Evolutionary conservation across 2,329 filamentous ascomycete genomes (phyloP).

Genomic region (Monilinia fructicola): DNA sequence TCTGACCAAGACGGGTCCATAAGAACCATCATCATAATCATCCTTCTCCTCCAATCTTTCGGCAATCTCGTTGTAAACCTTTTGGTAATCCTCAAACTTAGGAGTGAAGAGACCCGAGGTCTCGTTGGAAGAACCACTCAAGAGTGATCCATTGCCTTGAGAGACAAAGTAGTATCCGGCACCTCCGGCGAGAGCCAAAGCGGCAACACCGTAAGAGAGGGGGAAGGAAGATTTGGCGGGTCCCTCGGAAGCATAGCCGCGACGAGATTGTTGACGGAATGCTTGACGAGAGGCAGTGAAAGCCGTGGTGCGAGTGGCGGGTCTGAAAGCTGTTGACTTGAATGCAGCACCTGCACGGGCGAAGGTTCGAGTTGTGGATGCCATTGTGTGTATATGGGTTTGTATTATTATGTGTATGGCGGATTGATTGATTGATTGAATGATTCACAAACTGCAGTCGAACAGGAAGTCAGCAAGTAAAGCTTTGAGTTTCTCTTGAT

Average conservation of each 20-base stretch:
- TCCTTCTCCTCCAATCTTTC: slow-evolving; percentile 79
- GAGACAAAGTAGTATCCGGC: slow-evolving; percentile 67
- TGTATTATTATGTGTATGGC: slow-evolving; percentile 22
- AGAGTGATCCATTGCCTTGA: slow-evolving; percentile 48
- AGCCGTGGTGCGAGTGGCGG: slow-evolving; percentile 55
- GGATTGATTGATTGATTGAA: background rate
- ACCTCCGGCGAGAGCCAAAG: slow-evolving; percentile 59
- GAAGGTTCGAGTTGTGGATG: slow-evolving; percentile 41
- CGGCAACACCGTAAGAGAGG: slow-evolving; percentile 58
- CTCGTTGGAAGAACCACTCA: slow-evolving; percentile 43
- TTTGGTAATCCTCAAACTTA: slow-evolving; percentile 86
- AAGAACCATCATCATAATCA: slow-evolving; percentile 95
- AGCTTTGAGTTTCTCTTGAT: background rate
- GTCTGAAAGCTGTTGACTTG: slow-evolving; percentile 48
- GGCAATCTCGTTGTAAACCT: slow-evolving; percentile 88
- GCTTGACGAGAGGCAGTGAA: slow-evolving; percentile 63
- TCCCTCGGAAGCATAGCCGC: slow-evolving; percentile 72
- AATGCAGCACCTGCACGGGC: slow-evolving; percentile 42
- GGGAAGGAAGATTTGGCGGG: slow-evolving; percentile 58
- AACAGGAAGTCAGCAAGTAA: background rate
- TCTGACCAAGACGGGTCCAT: slow-evolving; percentile 85
- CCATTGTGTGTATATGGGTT: slow-evolving; percentile 13
- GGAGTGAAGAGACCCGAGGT: slow-evolving; percentile 63
- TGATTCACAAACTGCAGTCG: background rate
- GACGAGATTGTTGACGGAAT: slow-evolving; percentile 72